phyloP scores from a whole-genome alignment of 2,329 filamentous ascomycete genomes.

The Colletotrichum sp. region DNA sequence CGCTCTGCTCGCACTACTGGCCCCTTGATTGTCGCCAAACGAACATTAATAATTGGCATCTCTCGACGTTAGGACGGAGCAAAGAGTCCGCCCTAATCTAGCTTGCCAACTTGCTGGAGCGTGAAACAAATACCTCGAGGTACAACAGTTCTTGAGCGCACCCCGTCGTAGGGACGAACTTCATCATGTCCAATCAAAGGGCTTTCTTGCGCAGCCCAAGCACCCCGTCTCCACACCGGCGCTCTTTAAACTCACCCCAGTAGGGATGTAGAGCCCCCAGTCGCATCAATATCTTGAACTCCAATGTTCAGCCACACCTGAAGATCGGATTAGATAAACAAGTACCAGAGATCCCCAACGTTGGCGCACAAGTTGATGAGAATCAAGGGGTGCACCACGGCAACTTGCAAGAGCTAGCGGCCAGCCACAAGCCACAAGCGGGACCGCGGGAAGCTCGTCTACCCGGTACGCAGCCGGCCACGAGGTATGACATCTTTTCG shows the following conservation, averaged over 20 bases:
- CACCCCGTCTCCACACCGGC: neutral
- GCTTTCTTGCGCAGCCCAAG: neutral
- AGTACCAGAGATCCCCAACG: neutral
- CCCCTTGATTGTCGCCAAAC: neutral
- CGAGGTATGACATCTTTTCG: neutral
- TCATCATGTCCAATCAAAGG: neutral
- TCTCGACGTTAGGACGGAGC: neutral
- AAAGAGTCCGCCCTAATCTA: neutral
- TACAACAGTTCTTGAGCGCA: neutral
- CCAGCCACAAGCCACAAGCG: neutral
- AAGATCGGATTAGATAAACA: neutral
- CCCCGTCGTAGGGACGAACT: slow-evolving; percentile 6
- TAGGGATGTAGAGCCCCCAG: neutral
- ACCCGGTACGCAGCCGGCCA: neutral
- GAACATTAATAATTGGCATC: neutral
- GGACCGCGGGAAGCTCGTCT: neutral
- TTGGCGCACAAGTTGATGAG: neutral
- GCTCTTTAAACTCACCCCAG: neutral
- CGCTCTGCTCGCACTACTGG: neutral
- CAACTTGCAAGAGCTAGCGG: neutral
- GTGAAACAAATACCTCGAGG: slow-evolving; percentile 9
- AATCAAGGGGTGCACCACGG: neutral
- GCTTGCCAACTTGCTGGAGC: neutral
- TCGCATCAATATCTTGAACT: neutral
- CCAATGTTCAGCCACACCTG: neutral